Evolutionary conservation across 176 grass and related monocot genomes (phyloP).

Genomic region (Oryza nivara): DNA sequence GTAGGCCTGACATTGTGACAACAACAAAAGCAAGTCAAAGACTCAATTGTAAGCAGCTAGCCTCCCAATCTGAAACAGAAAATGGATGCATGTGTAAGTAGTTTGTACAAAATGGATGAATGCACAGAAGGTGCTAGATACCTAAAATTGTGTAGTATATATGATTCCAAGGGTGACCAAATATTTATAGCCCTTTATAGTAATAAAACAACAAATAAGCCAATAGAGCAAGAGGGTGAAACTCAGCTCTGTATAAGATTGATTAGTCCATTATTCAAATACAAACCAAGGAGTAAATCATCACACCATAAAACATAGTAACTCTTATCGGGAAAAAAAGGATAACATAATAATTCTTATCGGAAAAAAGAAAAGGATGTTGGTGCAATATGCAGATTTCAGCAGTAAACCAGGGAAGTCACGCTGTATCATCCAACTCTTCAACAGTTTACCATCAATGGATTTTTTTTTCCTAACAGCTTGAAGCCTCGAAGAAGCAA

Average conservation of each 20-base stretch:
- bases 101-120: conserved; percentile 2
- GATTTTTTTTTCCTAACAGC: not conserved
- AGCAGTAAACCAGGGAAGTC: not conserved
- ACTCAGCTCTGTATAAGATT: not conserved
- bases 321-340: not conserved
- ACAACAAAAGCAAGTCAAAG: conserved; percentile 30
- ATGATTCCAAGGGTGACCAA: not conserved
- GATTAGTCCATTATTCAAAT: not conserved
- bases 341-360: not conserved
- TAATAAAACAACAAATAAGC: not conserved
- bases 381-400: not conserved
- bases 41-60: conserved; percentile 45
- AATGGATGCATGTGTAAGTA: conserved; percentile 28
- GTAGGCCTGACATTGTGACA: conserved; percentile 72
- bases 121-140: not conserved
- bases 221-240: not conserved
- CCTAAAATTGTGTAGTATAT: not conserved
- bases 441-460: not conserved
- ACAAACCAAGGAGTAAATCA: not conserved
- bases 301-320: not conserved
- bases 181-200: not conserved
- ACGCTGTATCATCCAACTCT: not conserved
- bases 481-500: not conserved
- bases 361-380: not conserved
- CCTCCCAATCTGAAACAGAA: conserved; percentile 54